Evolutionary conservation across 495 filamentous ascomycete genomes (phyloP).

Genomic region (Penicillium robsamsonii): DNA sequence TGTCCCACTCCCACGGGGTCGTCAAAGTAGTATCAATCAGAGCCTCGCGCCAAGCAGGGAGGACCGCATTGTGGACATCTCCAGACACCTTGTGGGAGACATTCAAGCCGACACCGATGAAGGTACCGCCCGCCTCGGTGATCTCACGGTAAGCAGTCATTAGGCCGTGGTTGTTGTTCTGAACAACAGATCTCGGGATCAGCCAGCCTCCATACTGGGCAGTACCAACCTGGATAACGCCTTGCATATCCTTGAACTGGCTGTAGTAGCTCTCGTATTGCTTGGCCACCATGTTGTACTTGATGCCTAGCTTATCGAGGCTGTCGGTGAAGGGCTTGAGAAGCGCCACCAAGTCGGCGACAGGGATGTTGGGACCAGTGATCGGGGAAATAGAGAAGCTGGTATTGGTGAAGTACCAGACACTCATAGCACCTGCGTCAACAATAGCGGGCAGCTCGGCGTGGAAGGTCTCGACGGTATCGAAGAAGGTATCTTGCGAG

Average conservation of each 20-base stretch:
- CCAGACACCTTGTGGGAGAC: slow-evolving; percentile 39
- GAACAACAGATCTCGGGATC: slow-evolving; percentile 50
- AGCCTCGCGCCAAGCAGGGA: slow-evolving; percentile 59
- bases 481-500: slow-evolving; percentile 44
- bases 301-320: slow-evolving; percentile 29
- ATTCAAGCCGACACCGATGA: slow-evolving; percentile 46
- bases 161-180: slow-evolving; percentile 48
- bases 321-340: slow-evolving; percentile 32
- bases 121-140: slow-evolving; percentile 40
- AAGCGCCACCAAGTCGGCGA: slow-evolving; percentile 22
- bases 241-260: slow-evolving; percentile 42
- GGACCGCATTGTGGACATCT: slow-evolving; percentile 53
- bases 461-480: slow-evolving; percentile 41
- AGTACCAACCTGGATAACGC: slow-evolving; percentile 41
- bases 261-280: slow-evolving; percentile 46
- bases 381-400: slow-evolving; percentile 46
- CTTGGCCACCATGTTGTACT: slow-evolving; percentile 23
- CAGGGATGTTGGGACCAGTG: slow-evolving; percentile 36
- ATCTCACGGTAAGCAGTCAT: slow-evolving; percentile 39
- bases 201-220: slow-evolving; percentile 58
- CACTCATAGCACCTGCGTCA: slow-evolving; percentile 52
- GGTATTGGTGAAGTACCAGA: slow-evolving; percentile 49
- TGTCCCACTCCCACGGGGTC: slow-evolving; percentile 42
- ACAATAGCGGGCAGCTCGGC: slow-evolving; percentile 41
- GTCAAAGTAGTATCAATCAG: slow-evolving; percentile 43